Evolutionary conservation across 768 basidiomycete genomes (phyloP).

Genomic region (Trametes maxima): DNA sequence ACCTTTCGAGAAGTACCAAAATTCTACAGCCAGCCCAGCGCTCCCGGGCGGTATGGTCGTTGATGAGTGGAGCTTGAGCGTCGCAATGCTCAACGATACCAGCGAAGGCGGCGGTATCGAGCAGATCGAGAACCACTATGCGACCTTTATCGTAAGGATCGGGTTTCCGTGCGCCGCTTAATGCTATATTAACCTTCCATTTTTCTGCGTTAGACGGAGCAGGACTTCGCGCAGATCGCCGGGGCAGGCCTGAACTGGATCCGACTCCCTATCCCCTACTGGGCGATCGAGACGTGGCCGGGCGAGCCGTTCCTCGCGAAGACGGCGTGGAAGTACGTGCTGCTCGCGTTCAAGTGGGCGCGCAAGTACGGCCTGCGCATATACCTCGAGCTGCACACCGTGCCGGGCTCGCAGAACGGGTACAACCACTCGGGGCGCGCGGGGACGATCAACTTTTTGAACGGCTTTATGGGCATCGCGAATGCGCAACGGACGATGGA

Average conservation of each 20-base stretch:
- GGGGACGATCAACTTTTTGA: constrained; percentile 65
- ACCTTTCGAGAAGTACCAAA: constrained; percentile 63
- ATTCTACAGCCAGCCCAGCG: constrained; percentile 25
- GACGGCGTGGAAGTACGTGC: constrained; percentile 84
- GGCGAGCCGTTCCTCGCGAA: constrained; percentile 79
- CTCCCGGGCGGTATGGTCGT: constrained; percentile 35
- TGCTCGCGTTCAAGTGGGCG: constrained; percentile 79
- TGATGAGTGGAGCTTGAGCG: constrained; percentile 76
- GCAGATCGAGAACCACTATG: constrained; percentile 78
- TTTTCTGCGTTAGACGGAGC: constrained; percentile 61
- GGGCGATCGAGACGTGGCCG: constrained; percentile 72
- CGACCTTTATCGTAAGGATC: constrained; percentile 75
- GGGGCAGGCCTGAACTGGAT: constrained; percentile 89
- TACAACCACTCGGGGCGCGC: constrained; percentile 62
- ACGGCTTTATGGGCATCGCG: constrained; percentile 83
- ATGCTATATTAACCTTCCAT: background rate
- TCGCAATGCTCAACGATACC: constrained; percentile 65
- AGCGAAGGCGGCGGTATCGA: constrained; percentile 58
- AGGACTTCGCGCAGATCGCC: constrained; percentile 89
- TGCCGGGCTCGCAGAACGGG: constrained; percentile 82
- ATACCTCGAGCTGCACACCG: constrained; percentile 77
- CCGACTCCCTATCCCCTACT: constrained; percentile 81
- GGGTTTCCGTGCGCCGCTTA: background rate
- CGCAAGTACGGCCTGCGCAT: constrained; percentile 90
- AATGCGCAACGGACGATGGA: constrained; percentile 84